Conservation (phyloP, 768 basidiomycete genomes). For the Tulasnella sp. region DNA sequence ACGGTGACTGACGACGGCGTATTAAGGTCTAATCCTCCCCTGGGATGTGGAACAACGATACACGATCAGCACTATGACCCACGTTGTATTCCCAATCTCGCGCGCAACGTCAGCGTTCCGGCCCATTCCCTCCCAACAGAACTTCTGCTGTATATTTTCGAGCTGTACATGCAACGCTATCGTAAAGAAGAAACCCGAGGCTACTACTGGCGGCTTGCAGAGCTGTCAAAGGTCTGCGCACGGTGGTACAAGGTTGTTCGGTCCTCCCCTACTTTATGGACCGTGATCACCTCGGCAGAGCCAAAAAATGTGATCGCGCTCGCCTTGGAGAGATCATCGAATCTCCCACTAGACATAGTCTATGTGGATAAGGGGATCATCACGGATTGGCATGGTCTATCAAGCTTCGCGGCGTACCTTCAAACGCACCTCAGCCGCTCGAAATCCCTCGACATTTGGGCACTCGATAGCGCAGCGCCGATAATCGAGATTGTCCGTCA, state of each 20-base stretch:
- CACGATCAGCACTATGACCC: too few species aligned
- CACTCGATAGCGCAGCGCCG: too few species aligned
- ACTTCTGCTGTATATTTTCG: not conserved
- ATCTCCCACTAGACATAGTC: not conserved
- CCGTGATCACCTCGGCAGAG: not conserved
- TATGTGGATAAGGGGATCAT: too few species aligned
- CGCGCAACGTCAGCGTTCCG: not conserved
- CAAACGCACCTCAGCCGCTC: too few species aligned
- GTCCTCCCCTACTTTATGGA: not conserved
- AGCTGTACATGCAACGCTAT: not conserved
- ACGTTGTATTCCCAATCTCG: not conserved
- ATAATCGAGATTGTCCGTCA: too few species aligned
- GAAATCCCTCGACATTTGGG: too few species aligned
- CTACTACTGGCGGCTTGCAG: not conserved
- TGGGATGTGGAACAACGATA: too few species aligned
- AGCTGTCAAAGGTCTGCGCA: not conserved
- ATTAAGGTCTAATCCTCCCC: too few species aligned
- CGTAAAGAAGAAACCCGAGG: not conserved
- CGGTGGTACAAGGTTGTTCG: not conserved
- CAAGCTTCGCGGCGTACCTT: too few species aligned
- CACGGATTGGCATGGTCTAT: too few species aligned
- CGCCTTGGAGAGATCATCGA: not conserved
- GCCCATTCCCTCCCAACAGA: not conserved
- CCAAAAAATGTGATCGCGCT: not conserved
- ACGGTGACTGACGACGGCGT: too few species aligned